Conservation (phyloP, 225 moss, liverwort and hornwort species). For the Antitrichia curtipendula region DNA sequence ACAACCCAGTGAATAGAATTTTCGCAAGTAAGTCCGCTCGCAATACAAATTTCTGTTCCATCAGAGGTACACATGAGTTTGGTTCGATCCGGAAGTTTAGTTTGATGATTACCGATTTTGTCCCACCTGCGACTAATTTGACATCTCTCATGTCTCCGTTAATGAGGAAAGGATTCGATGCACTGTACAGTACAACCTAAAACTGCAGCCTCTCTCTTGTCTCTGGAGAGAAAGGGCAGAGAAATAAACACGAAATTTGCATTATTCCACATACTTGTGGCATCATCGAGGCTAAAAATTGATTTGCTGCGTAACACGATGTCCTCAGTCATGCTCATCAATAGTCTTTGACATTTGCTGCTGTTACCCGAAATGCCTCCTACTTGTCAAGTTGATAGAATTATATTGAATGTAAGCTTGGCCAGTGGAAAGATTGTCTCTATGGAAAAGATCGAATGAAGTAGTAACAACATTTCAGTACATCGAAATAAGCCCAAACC, state of each 20-base stretch:
- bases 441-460: not conserved
- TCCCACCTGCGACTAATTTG: not conserved
- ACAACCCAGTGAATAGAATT: not conserved
- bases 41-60: not conserved
- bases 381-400: not conserved
- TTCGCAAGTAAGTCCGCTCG: not conserved
- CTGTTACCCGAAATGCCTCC: constrained; percentile 22
- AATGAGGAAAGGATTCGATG: not conserved
- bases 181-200: constrained; percentile 10
- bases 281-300: not conserved
- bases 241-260: not conserved
- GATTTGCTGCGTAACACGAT: not conserved
- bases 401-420: no score
- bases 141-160: constrained; percentile 10
- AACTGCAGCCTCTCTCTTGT: not conserved
- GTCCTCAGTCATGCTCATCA: not conserved
- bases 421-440: not conserved
- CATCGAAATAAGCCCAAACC: not conserved
- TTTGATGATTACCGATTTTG: not conserved
- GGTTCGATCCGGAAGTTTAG: not conserved
- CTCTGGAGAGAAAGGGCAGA: not conserved
- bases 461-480: not conserved
- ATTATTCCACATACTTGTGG: not conserved
- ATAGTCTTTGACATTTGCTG: not conserved
- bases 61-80: not conserved